phyloP scores from a whole-genome alignment of 352 stramenopile genomes.

The Phytopythium vexans region DNA sequence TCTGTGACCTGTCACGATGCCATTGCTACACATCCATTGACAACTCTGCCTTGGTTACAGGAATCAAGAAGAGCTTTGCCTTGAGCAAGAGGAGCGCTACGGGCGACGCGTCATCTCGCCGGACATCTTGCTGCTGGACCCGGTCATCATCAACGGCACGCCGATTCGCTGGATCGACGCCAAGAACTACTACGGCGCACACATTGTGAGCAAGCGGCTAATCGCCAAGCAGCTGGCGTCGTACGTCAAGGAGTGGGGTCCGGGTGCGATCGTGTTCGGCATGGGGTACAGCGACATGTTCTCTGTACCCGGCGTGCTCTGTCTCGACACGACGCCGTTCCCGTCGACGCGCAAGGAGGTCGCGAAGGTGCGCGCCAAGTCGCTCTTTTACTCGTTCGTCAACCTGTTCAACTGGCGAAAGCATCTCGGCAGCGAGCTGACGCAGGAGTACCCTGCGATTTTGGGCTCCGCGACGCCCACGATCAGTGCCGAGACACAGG shows the following conservation, averaged over 20 bases:
- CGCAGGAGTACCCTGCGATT: conserved; percentile 52
- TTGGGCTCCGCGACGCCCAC: no score
- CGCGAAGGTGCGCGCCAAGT: conserved; percentile 77
- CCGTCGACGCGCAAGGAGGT: conserved; percentile 66
- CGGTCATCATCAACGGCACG: conserved; percentile 79
- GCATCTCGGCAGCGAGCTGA: conserved; percentile 72
- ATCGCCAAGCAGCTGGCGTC: conserved; percentile 78
- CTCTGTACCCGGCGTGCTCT: conserved; percentile 73
- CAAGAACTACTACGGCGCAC: conserved; percentile 88
- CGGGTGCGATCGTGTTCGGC: conserved; percentile 79
- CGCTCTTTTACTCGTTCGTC: conserved; percentile 58
- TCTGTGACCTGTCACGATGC: not conserved
- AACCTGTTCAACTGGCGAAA: conserved; percentile 79
- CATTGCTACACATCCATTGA: not conserved
- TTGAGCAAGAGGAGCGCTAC: conserved; percentile 59
- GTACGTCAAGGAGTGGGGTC: conserved; percentile 87
- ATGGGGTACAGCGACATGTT: conserved; percentile 90
- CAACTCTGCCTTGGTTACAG: conserved; percentile 18
- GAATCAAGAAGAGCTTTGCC: conserved; percentile 68
- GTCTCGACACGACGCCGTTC: conserved; percentile 81
- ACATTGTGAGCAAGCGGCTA: conserved; percentile 84
- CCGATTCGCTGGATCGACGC: conserved; percentile 86
- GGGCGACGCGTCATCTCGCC: conserved; percentile 76
- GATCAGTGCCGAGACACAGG: not conserved
- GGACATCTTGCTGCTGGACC: conserved; percentile 78